Conservation (phyloP, 306 rosid species). For the Medicago arabica region DNA sequence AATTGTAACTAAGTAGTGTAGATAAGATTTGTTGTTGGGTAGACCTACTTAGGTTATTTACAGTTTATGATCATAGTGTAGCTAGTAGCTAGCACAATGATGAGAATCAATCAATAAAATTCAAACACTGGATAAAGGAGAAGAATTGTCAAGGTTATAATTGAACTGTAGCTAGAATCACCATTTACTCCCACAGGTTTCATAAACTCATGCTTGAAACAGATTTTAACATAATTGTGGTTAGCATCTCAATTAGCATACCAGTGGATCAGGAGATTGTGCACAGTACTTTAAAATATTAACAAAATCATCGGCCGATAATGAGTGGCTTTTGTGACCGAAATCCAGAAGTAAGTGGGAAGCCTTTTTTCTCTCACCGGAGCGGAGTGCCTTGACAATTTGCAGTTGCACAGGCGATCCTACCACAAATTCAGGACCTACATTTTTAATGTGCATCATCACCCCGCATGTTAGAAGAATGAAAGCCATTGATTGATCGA, state of each 20-base stretch:
- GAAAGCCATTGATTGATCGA: neutral
- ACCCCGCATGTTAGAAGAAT: neutral
- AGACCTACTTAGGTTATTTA: neutral
- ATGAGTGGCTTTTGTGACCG: constrained; percentile 52
- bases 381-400: constrained; percentile 65
- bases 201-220: constrained; percentile 10
- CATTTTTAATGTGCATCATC: constrained; percentile 28
- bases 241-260: constrained; percentile 46
- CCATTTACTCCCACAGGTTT: neutral
- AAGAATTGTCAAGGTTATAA: neutral
- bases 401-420: constrained; percentile 56
- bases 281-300: constrained; percentile 70
- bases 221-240: constrained; percentile 17
- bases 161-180: constrained; percentile 8
- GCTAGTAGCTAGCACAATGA: neutral
- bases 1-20: constrained; percentile 19
- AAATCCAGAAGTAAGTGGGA: constrained; percentile 66
- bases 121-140: constrained; percentile 6
- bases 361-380: constrained; percentile 68
- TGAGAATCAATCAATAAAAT: neutral
- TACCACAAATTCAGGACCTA: constrained; percentile 45
- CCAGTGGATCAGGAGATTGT: constrained; percentile 80
- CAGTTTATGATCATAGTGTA: too few relatives aligned
- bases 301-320: constrained; percentile 64
- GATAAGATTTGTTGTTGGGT: constrained; percentile 10